Percentiles rank a stretch among this genome's conserved stretches.
phyloP scores from a whole-genome alignment of 768 basidiomycete genomes.

The Kwoniella dejecticola region DNA sequence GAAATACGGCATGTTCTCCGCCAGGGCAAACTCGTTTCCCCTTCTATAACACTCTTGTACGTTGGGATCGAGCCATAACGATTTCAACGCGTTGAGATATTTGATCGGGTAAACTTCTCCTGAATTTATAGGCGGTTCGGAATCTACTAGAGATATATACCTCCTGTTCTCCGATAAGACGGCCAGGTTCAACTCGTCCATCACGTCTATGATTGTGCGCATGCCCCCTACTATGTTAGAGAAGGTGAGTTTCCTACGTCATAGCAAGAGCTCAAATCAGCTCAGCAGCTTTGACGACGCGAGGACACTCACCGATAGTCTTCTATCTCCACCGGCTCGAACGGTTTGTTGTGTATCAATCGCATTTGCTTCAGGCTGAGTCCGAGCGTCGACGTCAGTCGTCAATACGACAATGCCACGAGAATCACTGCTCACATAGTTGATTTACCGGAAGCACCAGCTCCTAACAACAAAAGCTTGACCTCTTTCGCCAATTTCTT shows the following conservation, averaged over 20 bases:
- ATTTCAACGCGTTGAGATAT: constrained; percentile 68
- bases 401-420: background rate
- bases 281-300: too few relatives aligned
- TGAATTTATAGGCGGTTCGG: constrained; percentile 71
- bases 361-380: constrained; percentile 79
- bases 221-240: constrained; percentile 87
- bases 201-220: constrained; percentile 76
- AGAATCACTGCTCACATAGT: constrained; percentile 61
- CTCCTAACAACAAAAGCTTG: constrained; percentile 84
- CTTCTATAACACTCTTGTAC: constrained; percentile 75
- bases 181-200: constrained; percentile 83
- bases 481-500: constrained; percentile 63
- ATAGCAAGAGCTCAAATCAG: too few relatives aligned
- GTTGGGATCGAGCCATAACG: constrained; percentile 74
- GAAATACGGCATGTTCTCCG: constrained; percentile 71
- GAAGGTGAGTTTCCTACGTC: constrained; percentile 82
- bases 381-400: too few relatives aligned
- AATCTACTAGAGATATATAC: constrained; percentile 67
- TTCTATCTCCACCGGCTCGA: constrained; percentile 79
- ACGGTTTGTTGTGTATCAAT: constrained; percentile 84
- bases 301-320: constrained; percentile 61
- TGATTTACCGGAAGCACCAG: constrained; percentile 91
- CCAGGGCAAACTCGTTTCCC: constrained; percentile 87
- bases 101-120: constrained; percentile 74
- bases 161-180: constrained; percentile 65